Conservation (phyloP, 2,329 filamentous ascomycete species). For the Fusarium nematophilum region DNA sequence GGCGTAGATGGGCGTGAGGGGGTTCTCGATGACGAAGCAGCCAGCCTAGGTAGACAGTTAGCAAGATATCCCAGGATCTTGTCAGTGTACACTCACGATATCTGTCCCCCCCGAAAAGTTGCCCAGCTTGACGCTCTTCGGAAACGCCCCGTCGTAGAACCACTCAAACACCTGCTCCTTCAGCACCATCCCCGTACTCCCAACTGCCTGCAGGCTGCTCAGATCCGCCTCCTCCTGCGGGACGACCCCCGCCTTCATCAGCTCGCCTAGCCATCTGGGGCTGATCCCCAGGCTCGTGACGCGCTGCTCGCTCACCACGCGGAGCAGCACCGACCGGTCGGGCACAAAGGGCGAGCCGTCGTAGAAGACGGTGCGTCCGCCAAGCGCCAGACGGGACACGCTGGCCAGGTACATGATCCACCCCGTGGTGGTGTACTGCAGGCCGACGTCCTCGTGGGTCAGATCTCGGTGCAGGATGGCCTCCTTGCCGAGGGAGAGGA, state of each 20-base stretch:
- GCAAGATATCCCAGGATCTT: background rate
- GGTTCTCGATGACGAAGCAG: slow-evolving; percentile 73
- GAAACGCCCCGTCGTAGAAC: slow-evolving; percentile 80
- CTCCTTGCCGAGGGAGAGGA: slow-evolving; percentile 71
- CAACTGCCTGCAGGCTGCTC: slow-evolving; percentile 69
- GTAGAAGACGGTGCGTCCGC: slow-evolving; percentile 76
- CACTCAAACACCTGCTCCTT: slow-evolving; percentile 82
- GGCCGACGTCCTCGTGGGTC: slow-evolving; percentile 52
- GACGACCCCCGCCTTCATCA: slow-evolving; percentile 71
- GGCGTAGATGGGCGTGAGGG: slow-evolving; percentile 73
- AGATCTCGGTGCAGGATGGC: slow-evolving; percentile 60
- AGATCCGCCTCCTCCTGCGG: slow-evolving; percentile 74
- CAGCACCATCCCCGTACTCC: slow-evolving; percentile 84
- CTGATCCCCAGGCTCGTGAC: slow-evolving; percentile 81
- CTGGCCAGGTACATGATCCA: slow-evolving; percentile 89
- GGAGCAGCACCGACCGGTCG: slow-evolving; percentile 71
- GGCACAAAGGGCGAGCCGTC: slow-evolving; percentile 86
- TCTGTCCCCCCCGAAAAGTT: slow-evolving; percentile 86
- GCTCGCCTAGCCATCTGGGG: slow-evolving; percentile 80
- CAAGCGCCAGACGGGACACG: slow-evolving; percentile 68
- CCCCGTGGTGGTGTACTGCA: slow-evolving; percentile 75
- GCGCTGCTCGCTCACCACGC: slow-evolving; percentile 69
- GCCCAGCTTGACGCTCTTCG: slow-evolving; percentile 70
- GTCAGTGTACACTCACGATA: slow-evolving; percentile 61
- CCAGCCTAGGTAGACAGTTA: slow-evolving; percentile 55